Evolutionary conservation across 768 basidiomycete genomes (phyloP).

Genomic region (Lactarius deliciosus): DNA sequence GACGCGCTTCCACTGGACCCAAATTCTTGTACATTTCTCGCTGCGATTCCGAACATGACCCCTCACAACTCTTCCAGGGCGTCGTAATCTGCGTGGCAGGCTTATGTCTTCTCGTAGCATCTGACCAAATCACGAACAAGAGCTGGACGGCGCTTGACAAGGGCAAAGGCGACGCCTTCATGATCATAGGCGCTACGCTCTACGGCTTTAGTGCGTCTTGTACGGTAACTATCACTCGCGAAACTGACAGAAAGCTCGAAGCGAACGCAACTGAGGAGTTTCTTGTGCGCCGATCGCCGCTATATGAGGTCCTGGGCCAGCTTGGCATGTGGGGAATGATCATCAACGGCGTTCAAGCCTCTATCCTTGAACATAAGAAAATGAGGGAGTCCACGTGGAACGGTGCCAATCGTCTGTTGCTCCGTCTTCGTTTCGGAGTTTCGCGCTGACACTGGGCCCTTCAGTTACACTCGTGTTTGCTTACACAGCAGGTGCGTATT

Average conservation of each 20-base stretch:
- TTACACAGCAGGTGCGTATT: constrained; percentile 44
- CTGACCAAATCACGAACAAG: constrained; percentile 77
- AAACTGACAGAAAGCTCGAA: constrained; percentile 33
- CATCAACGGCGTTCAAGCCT: constrained; percentile 76
- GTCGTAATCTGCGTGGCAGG: constrained; percentile 71
- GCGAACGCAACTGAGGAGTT: constrained; percentile 90
- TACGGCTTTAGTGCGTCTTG: constrained; percentile 76
- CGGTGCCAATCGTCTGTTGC: constrained; percentile 60
- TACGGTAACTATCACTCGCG: neutral
- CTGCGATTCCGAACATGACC: neutral
- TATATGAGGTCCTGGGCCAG: constrained; percentile 88
- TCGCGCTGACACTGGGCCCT: constrained; percentile 21
- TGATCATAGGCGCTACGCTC: constrained; percentile 82
- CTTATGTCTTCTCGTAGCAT: constrained; percentile 75
- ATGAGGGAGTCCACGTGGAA: constrained; percentile 74
- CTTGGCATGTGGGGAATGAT: constrained; percentile 83
- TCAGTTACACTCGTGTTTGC: constrained; percentile 52
- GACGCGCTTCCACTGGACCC: constrained; percentile 79
- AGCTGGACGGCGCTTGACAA: constrained; percentile 61
- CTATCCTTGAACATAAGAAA: constrained; percentile 64
- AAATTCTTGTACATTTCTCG: constrained; percentile 57
- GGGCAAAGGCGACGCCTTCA: constrained; percentile 82
- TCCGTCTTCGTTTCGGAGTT: neutral
- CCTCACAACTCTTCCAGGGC: constrained; percentile 46
- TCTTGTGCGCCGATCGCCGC: constrained; percentile 72